These are phyloP conservation scores for Hypoxylon sp. DNA, from an alignment of 2,329 filamentous ascomycete genomes.

Conservation along the genomic window DNA sequence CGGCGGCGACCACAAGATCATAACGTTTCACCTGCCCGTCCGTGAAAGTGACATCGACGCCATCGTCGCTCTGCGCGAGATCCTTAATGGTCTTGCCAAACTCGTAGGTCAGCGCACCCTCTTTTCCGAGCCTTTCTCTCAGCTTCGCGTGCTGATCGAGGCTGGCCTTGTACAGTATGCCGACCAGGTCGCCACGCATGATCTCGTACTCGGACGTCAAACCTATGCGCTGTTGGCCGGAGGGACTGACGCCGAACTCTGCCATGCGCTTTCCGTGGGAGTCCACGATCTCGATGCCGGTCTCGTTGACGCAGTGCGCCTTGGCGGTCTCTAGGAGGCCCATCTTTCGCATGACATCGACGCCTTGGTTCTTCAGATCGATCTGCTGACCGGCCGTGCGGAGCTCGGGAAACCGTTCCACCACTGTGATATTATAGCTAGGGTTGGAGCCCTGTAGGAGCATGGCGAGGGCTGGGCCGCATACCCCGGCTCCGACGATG, in stretches of 20 bases:
- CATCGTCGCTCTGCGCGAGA: conserved; percentile 44
- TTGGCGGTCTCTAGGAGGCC: conserved; percentile 53
- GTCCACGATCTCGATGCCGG: conserved; percentile 60
- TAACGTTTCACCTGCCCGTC: conserved; percentile 57
- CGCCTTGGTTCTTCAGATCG: conserved; percentile 57
- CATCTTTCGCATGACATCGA: conserved; percentile 54
- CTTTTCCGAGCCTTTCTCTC: conserved; percentile 9
- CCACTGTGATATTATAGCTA: conserved; percentile 53
- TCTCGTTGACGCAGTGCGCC: conserved; percentile 56
- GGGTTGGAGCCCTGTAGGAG: conserved; percentile 54
- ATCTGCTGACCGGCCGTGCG: conserved; percentile 58
- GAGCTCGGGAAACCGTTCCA: conserved; percentile 55
- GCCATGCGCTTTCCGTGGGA: conserved; percentile 52
- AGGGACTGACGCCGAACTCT: conserved; percentile 53
- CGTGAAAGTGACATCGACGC: conserved; percentile 54
- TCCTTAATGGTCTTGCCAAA: conserved; percentile 48
- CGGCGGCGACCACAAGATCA: conserved; percentile 65
- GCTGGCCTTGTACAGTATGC: conserved; percentile 59
- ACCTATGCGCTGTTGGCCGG: conserved; percentile 54
- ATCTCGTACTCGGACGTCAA: conserved; percentile 69
- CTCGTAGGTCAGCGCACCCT: conserved; percentile 43
- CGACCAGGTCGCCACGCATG: conserved; percentile 64
- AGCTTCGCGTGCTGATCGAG: conserved; percentile 41
- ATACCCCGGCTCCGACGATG: conserved; percentile 59
- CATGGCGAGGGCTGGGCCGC: conserved; percentile 56